These are phyloP conservation scores for Colletotrichum neosansevieriae DNA, from an alignment of 2,329 filamentous ascomycete genomes.

Conservation along the genomic window DNA sequence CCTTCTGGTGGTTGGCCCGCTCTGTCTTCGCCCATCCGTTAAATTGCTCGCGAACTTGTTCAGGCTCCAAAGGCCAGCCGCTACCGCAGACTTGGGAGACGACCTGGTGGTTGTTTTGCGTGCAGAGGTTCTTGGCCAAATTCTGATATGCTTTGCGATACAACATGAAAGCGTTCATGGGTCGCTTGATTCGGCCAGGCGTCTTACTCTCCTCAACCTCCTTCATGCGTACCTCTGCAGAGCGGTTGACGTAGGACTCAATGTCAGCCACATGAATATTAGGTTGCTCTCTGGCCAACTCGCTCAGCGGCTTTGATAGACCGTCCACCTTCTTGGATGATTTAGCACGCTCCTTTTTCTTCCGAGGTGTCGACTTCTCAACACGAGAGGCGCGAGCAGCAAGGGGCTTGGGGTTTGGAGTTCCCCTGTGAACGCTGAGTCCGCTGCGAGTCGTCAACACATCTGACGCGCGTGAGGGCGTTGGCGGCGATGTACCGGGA, in stretches of 20 bases:
- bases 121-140: slow-evolving; percentile 82
- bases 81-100: slow-evolving; percentile 89
- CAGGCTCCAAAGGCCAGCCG: slow-evolving; percentile 86
- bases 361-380: slow-evolving; percentile 51
- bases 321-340: slow-evolving; percentile 61
- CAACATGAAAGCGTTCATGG: slow-evolving; percentile 98
- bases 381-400: slow-evolving; percentile 48
- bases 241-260: slow-evolving; percentile 80
- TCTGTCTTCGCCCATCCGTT: slow-evolving; percentile 84
- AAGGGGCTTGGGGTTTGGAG: slow-evolving; percentile 43
- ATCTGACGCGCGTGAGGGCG: slow-evolving; percentile 53
- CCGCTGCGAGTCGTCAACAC: slow-evolving; percentile 55
- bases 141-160: slow-evolving; percentile 95
- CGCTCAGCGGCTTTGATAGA: slow-evolving; percentile 76
- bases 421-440: slow-evolving; percentile 46
- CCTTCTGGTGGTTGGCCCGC: slow-evolving; percentile 83
- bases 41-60: slow-evolving; percentile 79
- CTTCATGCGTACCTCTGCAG: slow-evolving; percentile 71
- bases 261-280: slow-evolving; percentile 80
- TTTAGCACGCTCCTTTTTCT: slow-evolving; percentile 56
- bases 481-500: slow-evolving; percentile 64
- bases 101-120: slow-evolving; percentile 92
- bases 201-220: slow-evolving; percentile 78
- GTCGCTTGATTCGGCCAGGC: slow-evolving; percentile 83
- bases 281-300: slow-evolving; percentile 73